These are phyloP conservation scores for Fomitiporia mediterranea DNA, from an alignment of 1,284 basidiomycete species.

Conservation along the genomic window DNA sequence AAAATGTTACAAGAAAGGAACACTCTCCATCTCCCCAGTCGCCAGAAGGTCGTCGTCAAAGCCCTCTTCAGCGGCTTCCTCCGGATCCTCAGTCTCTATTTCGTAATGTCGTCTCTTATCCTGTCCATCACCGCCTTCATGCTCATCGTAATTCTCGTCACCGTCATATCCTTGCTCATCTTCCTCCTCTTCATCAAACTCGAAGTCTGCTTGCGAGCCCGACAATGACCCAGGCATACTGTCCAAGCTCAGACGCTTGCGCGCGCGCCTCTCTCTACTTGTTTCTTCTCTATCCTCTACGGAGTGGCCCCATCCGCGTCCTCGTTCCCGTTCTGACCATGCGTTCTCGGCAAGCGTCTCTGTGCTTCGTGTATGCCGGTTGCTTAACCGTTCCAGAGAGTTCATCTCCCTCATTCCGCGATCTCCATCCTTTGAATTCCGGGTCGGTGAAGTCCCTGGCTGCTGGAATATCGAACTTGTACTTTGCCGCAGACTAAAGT, in stretches of 20 bases:
- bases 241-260: conserved; percentile 56
- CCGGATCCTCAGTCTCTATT: conserved; percentile 35
- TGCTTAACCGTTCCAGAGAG: conserved; percentile 63
- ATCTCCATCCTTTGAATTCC: background rate
- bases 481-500: conserved; percentile 65
- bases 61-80: conserved; percentile 53
- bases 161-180: conserved; percentile 33
- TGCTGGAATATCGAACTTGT: conserved; percentile 31
- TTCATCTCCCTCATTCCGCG: conserved; percentile 54
- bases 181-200: conserved; percentile 30
- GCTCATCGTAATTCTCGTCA: conserved; percentile 30
- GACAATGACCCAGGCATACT: conserved; percentile 81
- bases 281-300: conserved; percentile 31
- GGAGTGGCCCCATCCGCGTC: conserved; percentile 35
- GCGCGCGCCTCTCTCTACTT: conserved; percentile 35
- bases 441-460: conserved; percentile 26
- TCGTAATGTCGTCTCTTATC: conserved; percentile 36
- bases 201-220: conserved; percentile 33
- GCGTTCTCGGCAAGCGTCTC: conserved; percentile 34
- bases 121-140: conserved; percentile 31
- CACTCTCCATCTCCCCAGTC: conserved; percentile 80
- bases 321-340: conserved; percentile 48
- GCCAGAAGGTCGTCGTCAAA: conserved; percentile 81
- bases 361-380: conserved; percentile 46
- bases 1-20: conserved; percentile 57